Evolutionary conservation across 2,329 filamentous ascomycete genomes (phyloP).

Genomic region (Sporothrix inflata): DNA sequence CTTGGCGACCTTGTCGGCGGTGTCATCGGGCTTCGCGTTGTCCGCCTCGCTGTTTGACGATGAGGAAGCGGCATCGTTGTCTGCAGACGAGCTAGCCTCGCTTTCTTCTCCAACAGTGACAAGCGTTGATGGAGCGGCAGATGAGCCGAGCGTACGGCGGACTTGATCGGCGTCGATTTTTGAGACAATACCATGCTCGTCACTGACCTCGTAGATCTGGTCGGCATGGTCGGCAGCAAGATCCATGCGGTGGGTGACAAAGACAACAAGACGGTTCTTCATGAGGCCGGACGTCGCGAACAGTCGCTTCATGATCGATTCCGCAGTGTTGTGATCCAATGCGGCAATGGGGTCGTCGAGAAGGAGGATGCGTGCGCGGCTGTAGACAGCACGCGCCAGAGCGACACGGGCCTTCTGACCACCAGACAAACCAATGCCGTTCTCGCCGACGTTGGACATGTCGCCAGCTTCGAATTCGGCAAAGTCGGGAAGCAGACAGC

Average conservation of each 20-base stretch:
- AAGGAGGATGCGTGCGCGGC: conserved; percentile 58
- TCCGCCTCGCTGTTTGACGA: conserved; percentile 43
- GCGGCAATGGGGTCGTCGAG: conserved; percentile 67
- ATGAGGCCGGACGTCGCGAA: conserved; percentile 47
- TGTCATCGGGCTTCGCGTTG: conserved; percentile 49
- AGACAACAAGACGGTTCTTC: conserved; percentile 70
- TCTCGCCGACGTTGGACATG: conserved; percentile 62
- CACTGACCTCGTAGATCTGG: conserved; percentile 71
- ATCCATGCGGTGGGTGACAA: conserved; percentile 80
- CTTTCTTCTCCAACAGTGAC: conserved; percentile 39
- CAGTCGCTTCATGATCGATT: conserved; percentile 62
- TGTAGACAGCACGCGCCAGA: conserved; percentile 65
- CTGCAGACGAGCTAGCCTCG: conserved; percentile 34
- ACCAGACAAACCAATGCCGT: conserved; percentile 64
- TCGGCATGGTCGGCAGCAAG: conserved; percentile 73
- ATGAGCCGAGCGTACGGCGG: conserved; percentile 40
- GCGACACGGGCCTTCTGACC: conserved; percentile 67
- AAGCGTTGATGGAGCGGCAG: conserved; percentile 42
- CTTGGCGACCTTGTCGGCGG: conserved; percentile 56
- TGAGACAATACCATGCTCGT: conserved; percentile 55
- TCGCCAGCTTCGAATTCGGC: conserved; percentile 61
- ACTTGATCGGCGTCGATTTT: conserved; percentile 27
- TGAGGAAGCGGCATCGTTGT: conserved; percentile 37
- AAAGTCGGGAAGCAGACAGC: conserved; percentile 60
- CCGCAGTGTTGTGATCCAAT: conserved; percentile 65